These are phyloP conservation scores for Podospora pseudocomata DNA, from an alignment of 495 filamentous ascomycete species.

Conservation along the genomic window DNA sequence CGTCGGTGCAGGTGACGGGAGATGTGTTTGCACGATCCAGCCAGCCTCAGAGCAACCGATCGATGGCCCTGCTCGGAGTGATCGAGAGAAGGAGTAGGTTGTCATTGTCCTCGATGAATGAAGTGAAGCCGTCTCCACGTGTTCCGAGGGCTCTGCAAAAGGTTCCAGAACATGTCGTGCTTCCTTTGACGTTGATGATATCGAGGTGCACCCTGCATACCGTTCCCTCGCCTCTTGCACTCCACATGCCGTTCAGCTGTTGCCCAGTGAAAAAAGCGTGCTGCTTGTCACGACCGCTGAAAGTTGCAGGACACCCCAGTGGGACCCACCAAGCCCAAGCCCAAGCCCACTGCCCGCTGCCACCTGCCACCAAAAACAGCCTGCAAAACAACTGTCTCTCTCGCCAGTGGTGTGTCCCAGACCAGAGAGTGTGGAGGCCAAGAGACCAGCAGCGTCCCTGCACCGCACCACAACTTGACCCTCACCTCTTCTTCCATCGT, in stretches of 20 bases:
- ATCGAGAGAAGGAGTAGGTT: not conserved
- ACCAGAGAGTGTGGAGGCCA: no score
- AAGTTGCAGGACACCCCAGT: not conserved
- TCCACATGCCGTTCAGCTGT: slow-evolving; percentile 12
- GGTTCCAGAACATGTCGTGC: slow-evolving; percentile 1
- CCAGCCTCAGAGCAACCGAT: no score
- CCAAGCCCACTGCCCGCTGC: slow-evolving; percentile 17
- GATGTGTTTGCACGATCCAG: not conserved
- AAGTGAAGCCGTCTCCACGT: not conserved
- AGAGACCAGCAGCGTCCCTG: slow-evolving; percentile 6
- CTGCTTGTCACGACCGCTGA: slow-evolving; percentile 11
- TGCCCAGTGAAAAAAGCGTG: slow-evolving; percentile 25
- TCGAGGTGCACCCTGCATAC: slow-evolving; percentile 5
- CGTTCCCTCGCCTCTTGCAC: not conserved
- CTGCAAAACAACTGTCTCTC: slow-evolving; percentile 8
- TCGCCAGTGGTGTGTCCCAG: not conserved
- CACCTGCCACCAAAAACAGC: slow-evolving; percentile 20
- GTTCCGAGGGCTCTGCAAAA: not conserved
- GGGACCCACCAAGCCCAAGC: slow-evolving; percentile 10
- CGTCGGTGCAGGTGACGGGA: not conserved
- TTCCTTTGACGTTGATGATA: not conserved
- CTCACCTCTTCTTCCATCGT: not conserved
- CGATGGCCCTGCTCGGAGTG: no score
- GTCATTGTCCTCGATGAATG: not conserved
- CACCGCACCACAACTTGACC: not conserved